Conservation (phyloP, 2,329 filamentous ascomycete genomes). For the Apiospora hydei region DNA sequence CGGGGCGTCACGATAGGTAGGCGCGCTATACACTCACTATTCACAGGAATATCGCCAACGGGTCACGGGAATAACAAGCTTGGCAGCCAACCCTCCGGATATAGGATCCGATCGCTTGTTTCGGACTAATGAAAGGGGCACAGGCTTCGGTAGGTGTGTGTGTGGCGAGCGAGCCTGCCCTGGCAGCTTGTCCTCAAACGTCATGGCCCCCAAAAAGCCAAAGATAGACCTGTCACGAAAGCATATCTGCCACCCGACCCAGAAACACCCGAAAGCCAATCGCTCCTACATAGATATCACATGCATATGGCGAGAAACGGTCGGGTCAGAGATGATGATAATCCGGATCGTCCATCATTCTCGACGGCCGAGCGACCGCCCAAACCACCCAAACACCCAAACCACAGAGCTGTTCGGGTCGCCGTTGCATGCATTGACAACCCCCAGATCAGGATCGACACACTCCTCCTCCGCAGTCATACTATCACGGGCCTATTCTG, state of each 20-base stretch:
- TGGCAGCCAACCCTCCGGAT: neutral
- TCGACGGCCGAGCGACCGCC: neutral
- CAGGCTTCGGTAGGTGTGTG: too few species aligned
- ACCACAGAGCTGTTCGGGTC: neutral
- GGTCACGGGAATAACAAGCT: neutral
- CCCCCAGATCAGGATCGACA: slow-evolving; percentile 16
- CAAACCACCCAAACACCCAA: neutral
- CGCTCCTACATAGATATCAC: neutral
- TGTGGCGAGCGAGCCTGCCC: neutral
- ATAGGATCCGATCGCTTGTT: neutral
- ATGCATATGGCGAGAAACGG: neutral
- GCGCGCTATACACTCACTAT: neutral
- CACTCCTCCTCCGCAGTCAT: slow-evolving; percentile 19
- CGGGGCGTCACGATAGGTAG: neutral
- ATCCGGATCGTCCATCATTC: neutral
- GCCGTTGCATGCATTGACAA: neutral
- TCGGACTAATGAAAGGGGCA: neutral
- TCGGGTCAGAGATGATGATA: neutral
- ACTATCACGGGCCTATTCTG: slow-evolving; percentile 5
- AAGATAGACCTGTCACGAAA: neutral
- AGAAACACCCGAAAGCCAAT: neutral
- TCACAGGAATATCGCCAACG: neutral
- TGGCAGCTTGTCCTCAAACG: neutral
- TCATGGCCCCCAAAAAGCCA: neutral
- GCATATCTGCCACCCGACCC: neutral